phyloP scores from a whole-genome alignment of 306 rosid species.

The Cucurbita pepo region DNA sequence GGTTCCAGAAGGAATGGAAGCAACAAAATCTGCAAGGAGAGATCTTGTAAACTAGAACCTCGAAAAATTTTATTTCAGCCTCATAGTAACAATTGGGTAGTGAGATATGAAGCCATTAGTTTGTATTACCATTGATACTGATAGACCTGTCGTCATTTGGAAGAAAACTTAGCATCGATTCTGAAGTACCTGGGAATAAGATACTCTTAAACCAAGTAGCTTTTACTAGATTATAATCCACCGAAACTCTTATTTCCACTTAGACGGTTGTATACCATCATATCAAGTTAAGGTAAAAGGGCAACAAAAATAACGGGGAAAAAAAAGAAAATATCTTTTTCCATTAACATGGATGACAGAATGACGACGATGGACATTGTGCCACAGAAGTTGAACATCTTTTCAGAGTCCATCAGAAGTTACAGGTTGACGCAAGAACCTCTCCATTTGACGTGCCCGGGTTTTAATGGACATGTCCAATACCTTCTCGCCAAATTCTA shows the following conservation, averaged over 20 bases:
- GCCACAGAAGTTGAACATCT: slow-evolving; percentile 11
- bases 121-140: neutral
- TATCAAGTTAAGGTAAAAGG: slow-evolving; percentile 11
- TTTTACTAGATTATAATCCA: slow-evolving; percentile 2
- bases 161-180: neutral
- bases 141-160: neutral
- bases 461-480: slow-evolving; percentile 84
- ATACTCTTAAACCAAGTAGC: slow-evolving; percentile 3
- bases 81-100: neutral
- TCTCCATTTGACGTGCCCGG: slow-evolving; percentile 84
- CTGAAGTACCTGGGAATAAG: neutral
- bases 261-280: slow-evolving; percentile 28
- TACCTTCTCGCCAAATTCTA: slow-evolving; percentile 64
- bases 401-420: slow-evolving; percentile 30
- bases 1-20: neutral
- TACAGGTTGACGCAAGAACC: slow-evolving; percentile 67
- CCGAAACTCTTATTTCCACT: slow-evolving; percentile 48
- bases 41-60: neutral
- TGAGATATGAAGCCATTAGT: neutral
- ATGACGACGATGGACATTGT: neutral
- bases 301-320: neutral
- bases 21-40: neutral
- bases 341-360: slow-evolving; percentile 9
- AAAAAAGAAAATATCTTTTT: slow-evolving; percentile 13
- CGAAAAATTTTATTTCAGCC: neutral